Percentiles rank a stretch among this genome's conserved stretches.
Evolutionary conservation across 106 monocot genomes (phyloP).

Genomic region (Dioscorea dumetorum): DNA sequence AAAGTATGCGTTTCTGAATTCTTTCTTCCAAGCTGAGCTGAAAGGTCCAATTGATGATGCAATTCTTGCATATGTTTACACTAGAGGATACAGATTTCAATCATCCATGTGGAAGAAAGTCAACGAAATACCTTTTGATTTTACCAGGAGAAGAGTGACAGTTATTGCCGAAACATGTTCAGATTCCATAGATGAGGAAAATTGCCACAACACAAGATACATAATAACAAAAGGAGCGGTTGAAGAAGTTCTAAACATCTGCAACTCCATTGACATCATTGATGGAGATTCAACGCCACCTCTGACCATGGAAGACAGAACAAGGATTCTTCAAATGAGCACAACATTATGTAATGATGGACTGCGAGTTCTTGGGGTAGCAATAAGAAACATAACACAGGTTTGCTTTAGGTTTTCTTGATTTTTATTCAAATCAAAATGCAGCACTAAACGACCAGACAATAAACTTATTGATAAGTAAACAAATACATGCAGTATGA

Average conservation of each 20-base stretch:
- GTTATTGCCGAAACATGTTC: constrained; percentile 20
- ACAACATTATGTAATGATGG: constrained; percentile 31
- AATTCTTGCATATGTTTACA: constrained; percentile 34
- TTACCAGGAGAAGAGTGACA: constrained; percentile 26
- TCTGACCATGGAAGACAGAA: constrained; percentile 17
- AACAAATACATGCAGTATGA: no score
- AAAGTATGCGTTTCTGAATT: constrained; percentile 37
- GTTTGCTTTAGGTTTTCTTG: constrained; percentile 8
- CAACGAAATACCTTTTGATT: constrained; percentile 42
- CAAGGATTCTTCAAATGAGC: constrained; percentile 24
- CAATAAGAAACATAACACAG: constrained; percentile 15
- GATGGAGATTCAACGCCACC: constrained; percentile 9
- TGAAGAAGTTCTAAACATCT: constrained; percentile 26
- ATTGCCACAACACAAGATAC: not conserved
- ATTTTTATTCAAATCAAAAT: no score
- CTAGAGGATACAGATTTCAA: constrained; percentile 29
- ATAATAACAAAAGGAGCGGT: constrained; percentile 43
- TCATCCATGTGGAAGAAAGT: constrained; percentile 34
- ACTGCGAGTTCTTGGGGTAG: constrained; percentile 32
- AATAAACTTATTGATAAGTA: no score
- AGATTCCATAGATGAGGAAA: not conserved
- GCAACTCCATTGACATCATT: constrained; percentile 15
- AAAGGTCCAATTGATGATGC: constrained; percentile 37
- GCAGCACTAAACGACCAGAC: no score
- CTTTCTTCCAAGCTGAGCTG: constrained; percentile 28